Percentiles rank a stretch among this genome's conserved stretches.
Evolutionary conservation across 805 yeast species (phyloP).

Genomic region (Saccharomycopsis oosterbeekiorum): DNA sequence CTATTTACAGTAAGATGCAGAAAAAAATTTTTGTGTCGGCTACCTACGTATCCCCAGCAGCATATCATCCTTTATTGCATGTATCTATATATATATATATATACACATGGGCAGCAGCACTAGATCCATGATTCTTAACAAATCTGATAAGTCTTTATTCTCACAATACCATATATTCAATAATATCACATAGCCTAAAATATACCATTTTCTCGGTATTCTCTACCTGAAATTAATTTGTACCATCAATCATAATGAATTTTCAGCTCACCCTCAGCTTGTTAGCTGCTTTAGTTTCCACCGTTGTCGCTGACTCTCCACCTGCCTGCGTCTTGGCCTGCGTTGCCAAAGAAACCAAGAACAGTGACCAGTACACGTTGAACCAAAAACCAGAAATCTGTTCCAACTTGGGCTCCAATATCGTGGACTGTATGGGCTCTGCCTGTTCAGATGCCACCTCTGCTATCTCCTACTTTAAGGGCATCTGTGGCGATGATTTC

Average conservation of each 20-base stretch:
- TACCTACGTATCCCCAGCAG: background rate
- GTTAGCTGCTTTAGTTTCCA: background rate
- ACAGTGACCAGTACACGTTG: conserved; percentile 12
- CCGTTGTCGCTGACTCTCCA: conserved; percentile 49
- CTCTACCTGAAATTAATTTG: background rate
- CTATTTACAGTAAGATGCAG: no score
- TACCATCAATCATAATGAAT: background rate
- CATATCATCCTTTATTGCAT: background rate
- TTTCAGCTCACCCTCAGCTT: background rate
- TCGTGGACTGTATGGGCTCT: conserved; percentile 53
- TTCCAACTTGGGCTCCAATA: conserved; percentile 39
- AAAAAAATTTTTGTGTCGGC: no score
- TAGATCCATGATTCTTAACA: background rate
- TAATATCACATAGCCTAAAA: background rate
- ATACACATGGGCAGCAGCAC: no score
- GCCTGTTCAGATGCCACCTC: conserved; percentile 51
- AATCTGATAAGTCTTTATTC: background rate
- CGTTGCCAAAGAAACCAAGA: conserved; percentile 58
- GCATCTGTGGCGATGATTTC: conserved; percentile 39
- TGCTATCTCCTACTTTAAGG: conserved; percentile 52
- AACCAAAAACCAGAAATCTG: conserved; percentile 29
- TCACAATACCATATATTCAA: no score
- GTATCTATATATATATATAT: no score
- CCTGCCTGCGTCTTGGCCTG: conserved; percentile 92
- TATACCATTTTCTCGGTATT: background rate